Percentiles rank a stretch among this genome's conserved stretches.
These are phyloP conservation scores for Raphidocelis subcapitata DNA, from an alignment of 139 green algal species.

Conservation along the genomic window DNA sequence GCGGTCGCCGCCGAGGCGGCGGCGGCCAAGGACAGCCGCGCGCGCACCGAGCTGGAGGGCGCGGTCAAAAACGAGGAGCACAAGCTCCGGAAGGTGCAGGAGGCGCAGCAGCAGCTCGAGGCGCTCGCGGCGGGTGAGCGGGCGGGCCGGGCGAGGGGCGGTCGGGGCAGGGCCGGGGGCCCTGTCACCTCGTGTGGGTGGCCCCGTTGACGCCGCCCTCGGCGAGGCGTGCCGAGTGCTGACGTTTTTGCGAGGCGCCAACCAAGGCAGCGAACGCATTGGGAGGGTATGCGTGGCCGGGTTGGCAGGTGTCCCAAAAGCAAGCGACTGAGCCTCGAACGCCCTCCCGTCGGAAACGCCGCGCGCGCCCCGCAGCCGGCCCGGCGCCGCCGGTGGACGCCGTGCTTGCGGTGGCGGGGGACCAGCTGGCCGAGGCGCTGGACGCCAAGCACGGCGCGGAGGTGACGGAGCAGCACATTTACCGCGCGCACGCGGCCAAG, in stretches of 20 bases:
- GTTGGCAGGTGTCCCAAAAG: no score
- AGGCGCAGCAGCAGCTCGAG: conserved; percentile 31
- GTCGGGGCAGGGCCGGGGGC: no score
- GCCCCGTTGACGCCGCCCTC: no score
- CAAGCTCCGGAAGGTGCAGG: conserved; percentile 35
- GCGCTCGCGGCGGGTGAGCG: conserved; percentile 1
- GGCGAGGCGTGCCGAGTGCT: no score
- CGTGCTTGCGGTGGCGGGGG: conserved; percentile 58
- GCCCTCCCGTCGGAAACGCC: no score
- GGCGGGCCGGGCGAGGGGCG: no score
- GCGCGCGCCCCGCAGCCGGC: no score
- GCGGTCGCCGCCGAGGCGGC: conserved; percentile 24
- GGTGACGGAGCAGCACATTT: conserved; percentile 85
- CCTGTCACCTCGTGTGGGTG: no score
- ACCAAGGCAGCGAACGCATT: no score
- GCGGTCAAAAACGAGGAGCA: conserved; percentile 49
- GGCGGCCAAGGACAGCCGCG: conserved; percentile 20
- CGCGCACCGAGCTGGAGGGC: conserved; percentile 28
- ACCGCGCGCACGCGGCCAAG: conserved; percentile 80
- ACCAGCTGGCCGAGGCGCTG: conserved; percentile 79
- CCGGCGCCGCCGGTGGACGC: conserved; percentile 12
- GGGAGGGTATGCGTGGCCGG: no score
- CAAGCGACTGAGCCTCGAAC: no score
- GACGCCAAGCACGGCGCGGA: conserved; percentile 63
- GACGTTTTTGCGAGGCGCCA: no score